Base-by-base conservation (phyloP, 306 rosid species). In the Gastrolobium villosum region DNA sequence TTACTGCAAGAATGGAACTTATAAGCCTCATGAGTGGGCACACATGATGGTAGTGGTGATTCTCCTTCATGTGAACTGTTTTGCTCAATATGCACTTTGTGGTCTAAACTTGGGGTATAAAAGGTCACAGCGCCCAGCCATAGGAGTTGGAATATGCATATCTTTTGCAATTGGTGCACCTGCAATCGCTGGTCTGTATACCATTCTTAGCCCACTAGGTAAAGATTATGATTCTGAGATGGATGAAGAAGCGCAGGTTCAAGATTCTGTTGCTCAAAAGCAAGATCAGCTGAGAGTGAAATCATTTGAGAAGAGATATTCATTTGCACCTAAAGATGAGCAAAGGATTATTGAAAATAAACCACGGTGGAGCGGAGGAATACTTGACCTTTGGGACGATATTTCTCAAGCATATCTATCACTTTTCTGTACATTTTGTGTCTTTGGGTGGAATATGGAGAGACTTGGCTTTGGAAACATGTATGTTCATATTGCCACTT, bases 391-490 rank as follows among this genome's bases (percentile, higher is more conserved):
- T 50, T 93, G 98, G 99, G 81, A 89, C 26, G 94, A 91, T 53
- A 88, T 96, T 45, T 93, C 99, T 76, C 75, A 85, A 28, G 93
- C 99, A 8, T 93, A 88, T 55, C 91, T 88, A 26, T 88, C 99
- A 31, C 93, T 96, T 63, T 90, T 96, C 82, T 96, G 99, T 77
- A 89, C 85, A 30, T 96, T 87, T 76, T 96, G 96, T 79, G 97
- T 91, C 10, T 93, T 93, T 67, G 99, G 98, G 66, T 87, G 98
- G 99, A 96, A 96, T 67, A 91, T 96, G 98, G 99, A 96, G 86
- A 93, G 98, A 70, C 98, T 96, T 34, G 94, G 97, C 37, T 93
- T 96, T 60, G 98, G 99, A 53, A 96, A 96, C 86, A 85, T 91
- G 96, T 96, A 81, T 75, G 99, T 93, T 59, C 99, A 96, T 74